Conservation (phyloP, 345 rosid species). For the Salix viminalis region DNA sequence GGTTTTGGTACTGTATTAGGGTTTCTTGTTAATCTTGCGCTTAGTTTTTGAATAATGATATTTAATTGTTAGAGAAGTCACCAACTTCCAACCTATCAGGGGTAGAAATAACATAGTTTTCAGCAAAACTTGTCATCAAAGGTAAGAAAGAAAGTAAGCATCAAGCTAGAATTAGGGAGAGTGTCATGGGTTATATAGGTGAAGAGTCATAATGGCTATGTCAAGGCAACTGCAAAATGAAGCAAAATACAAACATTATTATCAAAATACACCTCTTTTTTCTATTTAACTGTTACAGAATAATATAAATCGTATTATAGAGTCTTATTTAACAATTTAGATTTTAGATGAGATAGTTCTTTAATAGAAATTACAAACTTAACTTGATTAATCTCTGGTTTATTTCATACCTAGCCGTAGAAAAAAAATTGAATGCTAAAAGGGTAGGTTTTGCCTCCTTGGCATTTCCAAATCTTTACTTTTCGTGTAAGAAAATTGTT, state of each 20-base stretch:
- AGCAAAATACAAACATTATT: neutral
- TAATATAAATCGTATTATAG: too few species aligned
- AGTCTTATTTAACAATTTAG: too few species aligned
- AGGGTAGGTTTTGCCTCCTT: neutral
- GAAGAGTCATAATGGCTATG: conserved; percentile 17
- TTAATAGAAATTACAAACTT: neutral
- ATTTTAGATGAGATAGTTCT: too few species aligned
- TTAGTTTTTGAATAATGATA: neutral
- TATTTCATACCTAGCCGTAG: neutral
- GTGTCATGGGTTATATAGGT: conserved; percentile 15
- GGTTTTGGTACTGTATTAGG: neutral
- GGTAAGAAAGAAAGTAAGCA: conserved; percentile 6
- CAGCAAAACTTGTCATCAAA: conserved; percentile 27
- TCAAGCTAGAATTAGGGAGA: neutral
- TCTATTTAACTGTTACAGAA: neutral
- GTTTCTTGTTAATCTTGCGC: neutral
- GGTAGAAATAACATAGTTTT: neutral
- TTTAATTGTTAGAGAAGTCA: neutral
- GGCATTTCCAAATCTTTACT: neutral
- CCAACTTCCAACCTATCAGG: neutral
- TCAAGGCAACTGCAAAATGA: neutral
- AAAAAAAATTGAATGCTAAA: neutral
- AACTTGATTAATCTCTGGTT: neutral
- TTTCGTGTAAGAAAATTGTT: neutral
- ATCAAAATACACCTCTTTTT: neutral